Evolutionary conservation across 139 green algal genomes (phyloP).

Genomic region (Chlorella sorokiniana): DNA sequence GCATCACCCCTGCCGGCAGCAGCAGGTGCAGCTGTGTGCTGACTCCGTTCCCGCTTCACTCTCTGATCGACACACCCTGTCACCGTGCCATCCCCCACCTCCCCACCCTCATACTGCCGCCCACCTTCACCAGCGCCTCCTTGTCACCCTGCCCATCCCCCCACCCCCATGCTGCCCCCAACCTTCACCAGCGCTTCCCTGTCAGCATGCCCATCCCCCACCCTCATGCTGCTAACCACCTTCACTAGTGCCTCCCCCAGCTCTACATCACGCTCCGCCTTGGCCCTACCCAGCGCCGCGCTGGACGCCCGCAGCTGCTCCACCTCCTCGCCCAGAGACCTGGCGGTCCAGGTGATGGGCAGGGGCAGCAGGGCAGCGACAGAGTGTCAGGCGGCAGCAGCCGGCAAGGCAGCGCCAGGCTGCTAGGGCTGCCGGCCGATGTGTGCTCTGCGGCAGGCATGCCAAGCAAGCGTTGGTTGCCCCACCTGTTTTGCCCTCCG

Average conservation of each 20-base stretch:
- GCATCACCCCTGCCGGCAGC: too few relatives aligned
- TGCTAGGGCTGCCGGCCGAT: too few relatives aligned
- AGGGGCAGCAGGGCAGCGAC: neutral
- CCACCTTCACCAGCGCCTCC: neutral
- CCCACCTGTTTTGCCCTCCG: slow-evolving; percentile 60
- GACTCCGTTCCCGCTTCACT: neutral
- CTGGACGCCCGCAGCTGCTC: slow-evolving; percentile 43
- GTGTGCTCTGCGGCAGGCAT: too few relatives aligned
- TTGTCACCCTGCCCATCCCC: neutral
- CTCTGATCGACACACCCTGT: neutral
- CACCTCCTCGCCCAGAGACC: slow-evolving; percentile 63
- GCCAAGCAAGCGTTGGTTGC: too few relatives aligned
- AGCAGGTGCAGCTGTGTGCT: too few relatives aligned
- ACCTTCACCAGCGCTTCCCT: neutral
- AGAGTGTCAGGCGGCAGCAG: too few relatives aligned
- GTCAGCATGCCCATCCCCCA: neutral
- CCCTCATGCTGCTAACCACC: neutral
- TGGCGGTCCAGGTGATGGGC: too few relatives aligned
- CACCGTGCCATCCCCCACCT: neutral
- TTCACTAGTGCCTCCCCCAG: slow-evolving; percentile 55
- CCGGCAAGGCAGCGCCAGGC: too few relatives aligned
- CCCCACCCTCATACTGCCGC: neutral
- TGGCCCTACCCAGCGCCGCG: slow-evolving; percentile 45
- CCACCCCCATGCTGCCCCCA: neutral
- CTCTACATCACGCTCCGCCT: slow-evolving; percentile 62